Evolutionary conservation across 441 rosid genomes (phyloP), one percentile per base, ranked within the genome.

Genomic region (Melastoma candidum): DNA sequence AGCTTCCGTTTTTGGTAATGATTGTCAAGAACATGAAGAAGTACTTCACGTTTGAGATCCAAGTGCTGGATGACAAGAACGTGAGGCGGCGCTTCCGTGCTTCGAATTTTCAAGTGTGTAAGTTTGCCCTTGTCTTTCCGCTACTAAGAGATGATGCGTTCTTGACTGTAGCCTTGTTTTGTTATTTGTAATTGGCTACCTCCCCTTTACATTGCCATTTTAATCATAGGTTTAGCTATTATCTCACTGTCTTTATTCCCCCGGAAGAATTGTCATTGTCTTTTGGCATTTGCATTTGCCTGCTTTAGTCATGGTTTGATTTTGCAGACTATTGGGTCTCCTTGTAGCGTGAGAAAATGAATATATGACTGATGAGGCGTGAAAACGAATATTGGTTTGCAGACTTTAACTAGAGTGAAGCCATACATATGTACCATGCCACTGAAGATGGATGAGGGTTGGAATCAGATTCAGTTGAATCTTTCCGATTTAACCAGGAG

Each of bases 401-500:
- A 84, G 98, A 70, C 95, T 57, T 80, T 92, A 26, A 88, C 98
- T 62, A 78, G 95, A 64, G 98, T 85, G 57, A 92, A 92, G 75
- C 97, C 98, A 26, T 92, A 84, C 71, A 84, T 92, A 12, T 88
- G 98, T 74, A 88, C 97, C 48, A 79, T 85, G 97, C 97, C 98
- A 25, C 54, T 92, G 72, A 88, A 79, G 82, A 65, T 92, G 95
- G 98, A 92, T 44, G 97, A 88, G 3, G 98, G 94, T 12, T 92
- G 98, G 94, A 92, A 92, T 69, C 98, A 88, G 67, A 85, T 92
- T 67, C 96, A 88, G 74, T 76, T 88, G 58, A 92, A 92, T 69
- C 78, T 92, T 61, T 78, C 89, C 49, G 97, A 84, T 78, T 81
- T 88, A 67, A 88, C 98, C 2, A 73, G 81, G 67, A 85, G 92